Conservation (phyloP, 768 basidiomycete species). For the Auricularia heimuer region DNA sequence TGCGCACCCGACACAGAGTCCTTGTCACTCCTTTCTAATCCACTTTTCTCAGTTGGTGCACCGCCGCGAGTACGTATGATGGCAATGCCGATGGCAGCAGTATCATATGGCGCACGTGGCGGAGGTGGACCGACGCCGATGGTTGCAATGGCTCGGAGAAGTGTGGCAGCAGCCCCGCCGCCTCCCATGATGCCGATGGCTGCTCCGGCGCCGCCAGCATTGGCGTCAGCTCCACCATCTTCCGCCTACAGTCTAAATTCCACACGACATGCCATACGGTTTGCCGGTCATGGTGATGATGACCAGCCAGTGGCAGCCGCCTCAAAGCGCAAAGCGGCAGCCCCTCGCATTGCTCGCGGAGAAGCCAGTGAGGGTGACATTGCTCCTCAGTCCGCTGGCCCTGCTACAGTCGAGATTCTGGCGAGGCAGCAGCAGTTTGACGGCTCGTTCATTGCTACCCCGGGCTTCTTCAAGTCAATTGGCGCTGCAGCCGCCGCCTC, state of each 20-base stretch:
- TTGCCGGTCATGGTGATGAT: too few relatives aligned
- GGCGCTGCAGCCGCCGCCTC: background rate
- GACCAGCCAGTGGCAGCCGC: background rate
- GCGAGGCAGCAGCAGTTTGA: constrained; percentile 6
- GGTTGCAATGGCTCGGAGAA: too few relatives aligned
- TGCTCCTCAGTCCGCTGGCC: background rate
- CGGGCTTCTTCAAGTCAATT: background rate
- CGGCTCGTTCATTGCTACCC: constrained; percentile 2
- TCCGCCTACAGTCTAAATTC: background rate
- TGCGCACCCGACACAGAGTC: too few relatives aligned
- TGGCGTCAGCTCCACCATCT: background rate
- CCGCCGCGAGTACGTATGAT: too few relatives aligned
- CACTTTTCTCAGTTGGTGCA: too few relatives aligned
- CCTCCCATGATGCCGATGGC: background rate
- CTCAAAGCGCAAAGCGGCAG: background rate
- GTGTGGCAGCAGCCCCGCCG: too few relatives aligned
- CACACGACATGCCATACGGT: background rate
- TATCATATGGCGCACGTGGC: too few relatives aligned
- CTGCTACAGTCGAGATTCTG: background rate
- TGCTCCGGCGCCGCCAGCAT: background rate
- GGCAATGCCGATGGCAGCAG: too few relatives aligned
- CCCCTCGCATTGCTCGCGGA: background rate
- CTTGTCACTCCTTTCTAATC: too few relatives aligned
- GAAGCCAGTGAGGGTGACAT: background rate
- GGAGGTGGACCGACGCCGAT: too few relatives aligned